Evolutionary conservation across 2,329 filamentous ascomycete species (phyloP).

Genomic region (Erysiphe pulchra): DNA sequence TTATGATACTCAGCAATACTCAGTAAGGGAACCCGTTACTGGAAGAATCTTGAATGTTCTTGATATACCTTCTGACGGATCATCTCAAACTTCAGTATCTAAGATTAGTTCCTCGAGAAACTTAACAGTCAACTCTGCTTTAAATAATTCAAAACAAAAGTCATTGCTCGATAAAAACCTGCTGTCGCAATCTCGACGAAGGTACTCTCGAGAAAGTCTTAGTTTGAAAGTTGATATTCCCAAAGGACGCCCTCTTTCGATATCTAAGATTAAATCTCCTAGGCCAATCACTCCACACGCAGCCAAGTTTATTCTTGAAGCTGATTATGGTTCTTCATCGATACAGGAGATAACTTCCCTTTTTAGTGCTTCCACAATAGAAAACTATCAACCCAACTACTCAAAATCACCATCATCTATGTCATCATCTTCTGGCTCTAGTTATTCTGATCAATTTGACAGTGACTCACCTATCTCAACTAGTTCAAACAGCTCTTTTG

Average conservation of each 20-base stretch:
- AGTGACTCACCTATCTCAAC: slow-evolving; percentile 30
- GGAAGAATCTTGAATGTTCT: slow-evolving; percentile 94
- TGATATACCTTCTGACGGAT: slow-evolving; percentile 44
- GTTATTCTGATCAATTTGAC: slow-evolving; percentile 46
- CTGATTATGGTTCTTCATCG: slow-evolving; percentile 46
- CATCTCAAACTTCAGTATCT: slow-evolving; percentile 19
- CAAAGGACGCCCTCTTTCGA: slow-evolving; percentile 69
- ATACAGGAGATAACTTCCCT: slow-evolving; percentile 58
- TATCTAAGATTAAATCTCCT: slow-evolving; percentile 73
- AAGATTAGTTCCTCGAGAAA: slow-evolving; percentile 16
- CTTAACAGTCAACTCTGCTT: slow-evolving; percentile 14
- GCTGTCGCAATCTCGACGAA: slow-evolving; percentile 18
- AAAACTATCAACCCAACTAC: slow-evolving; percentile 21
- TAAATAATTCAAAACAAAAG: slow-evolving; percentile 18
- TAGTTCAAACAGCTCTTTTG: slow-evolving; percentile 36
- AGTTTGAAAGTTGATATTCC: slow-evolving; percentile 38
- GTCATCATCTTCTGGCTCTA: slow-evolving; percentile 44
- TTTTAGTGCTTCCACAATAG: slow-evolving; percentile 36
- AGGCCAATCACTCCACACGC: slow-evolving; percentile 74
- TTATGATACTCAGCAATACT: slow-evolving; percentile 77
- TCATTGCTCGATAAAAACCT: slow-evolving; percentile 14
- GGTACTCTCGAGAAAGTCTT: slow-evolving; percentile 18
- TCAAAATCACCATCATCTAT: slow-evolving; percentile 24
- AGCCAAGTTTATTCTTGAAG: slow-evolving; percentile 64
- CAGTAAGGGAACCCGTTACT: slow-evolving; percentile 83